phyloP scores from a whole-genome alignment of 2,329 filamentous ascomycete species.

The Akanthomyces lecanii region DNA sequence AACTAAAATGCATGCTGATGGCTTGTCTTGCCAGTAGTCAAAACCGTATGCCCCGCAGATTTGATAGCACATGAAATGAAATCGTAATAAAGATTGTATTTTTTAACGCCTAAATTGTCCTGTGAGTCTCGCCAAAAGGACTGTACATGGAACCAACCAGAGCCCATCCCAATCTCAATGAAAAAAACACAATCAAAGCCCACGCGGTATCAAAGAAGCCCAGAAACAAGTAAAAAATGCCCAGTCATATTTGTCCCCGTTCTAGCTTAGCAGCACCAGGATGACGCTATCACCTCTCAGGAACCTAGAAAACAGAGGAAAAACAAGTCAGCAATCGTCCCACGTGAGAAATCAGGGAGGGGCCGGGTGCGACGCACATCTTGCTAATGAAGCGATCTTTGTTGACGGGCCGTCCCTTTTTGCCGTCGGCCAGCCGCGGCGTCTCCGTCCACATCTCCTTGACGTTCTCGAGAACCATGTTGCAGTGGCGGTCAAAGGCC shows the following conservation, averaged over 20 bases:
- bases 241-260: background rate
- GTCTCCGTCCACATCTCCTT: constrained; percentile 99
- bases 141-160: constrained; percentile 27
- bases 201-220: constrained; percentile 14
- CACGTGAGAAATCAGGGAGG: background rate
- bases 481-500: constrained; percentile 97
- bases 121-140: constrained; percentile 28
- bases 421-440: constrained; percentile 74
- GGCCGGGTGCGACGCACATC: constrained; percentile 58
- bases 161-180: constrained; percentile 7
- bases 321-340: background rate
- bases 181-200: constrained; percentile 10
- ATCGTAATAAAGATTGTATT: constrained; percentile 20
- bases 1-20: background rate
- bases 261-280: constrained; percentile 73
- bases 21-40: background rate
- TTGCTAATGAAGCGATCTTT: constrained; percentile 98
- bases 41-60: background rate
- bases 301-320: constrained; percentile 53
- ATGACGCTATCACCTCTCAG: constrained; percentile 84
- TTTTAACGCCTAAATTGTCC: constrained; percentile 36
- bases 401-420: constrained; percentile 87
- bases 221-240: constrained; percentile 20
- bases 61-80: background rate
- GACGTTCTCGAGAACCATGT: constrained; percentile 96